Base-by-base conservation (phyloP, 805 yeast species). In the Saturnispora ahearnii region DNA sequence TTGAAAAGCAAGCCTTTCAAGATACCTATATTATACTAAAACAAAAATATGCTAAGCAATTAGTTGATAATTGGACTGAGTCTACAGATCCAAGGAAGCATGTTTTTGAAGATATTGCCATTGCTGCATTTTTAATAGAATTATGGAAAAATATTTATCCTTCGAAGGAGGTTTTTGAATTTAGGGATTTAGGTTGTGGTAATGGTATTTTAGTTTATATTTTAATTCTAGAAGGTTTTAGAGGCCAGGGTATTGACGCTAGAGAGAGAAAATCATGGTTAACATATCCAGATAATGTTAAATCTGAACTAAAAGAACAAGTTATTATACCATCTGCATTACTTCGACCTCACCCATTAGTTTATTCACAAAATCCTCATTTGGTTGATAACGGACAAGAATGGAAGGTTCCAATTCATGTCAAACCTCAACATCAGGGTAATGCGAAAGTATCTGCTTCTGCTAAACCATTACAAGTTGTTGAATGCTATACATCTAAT, bases 101-200 rank as follows among this genome's bases (percentile, higher is more conserved):
- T 67, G 97, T 91, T 0, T 91, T 90, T 68, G 98, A 91, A 70
- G 98, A 91, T 63, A 77, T 91, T 48, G 95, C 96, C 3, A 90
- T 91, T 57, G 97, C 97, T 1, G 96, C 97, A 0, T 91, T 91
- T 58, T 71, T 91, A 53, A 86, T 91, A 28, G 96, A 87, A 66
- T 73, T 87, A 33, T 91, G 98, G 98, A 66, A 66, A 7, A 69
- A 73, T 43, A 73, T 76, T 42, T 72, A 67, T 46, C 57, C 62
- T 31, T 63, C 61, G 32, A 67, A 70, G 38, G 58, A 62, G 4
- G 68, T 67, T 4, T 80, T 84, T 58, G 82, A 82, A 58, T 91
- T 90, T 62, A 74, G 91, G 55, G 98, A 91, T 67, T 64, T 91
- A 48, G 98, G 98, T 0, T 91, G 98, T 68, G 98, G 98, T 6